These are phyloP conservation scores for Pulveroboletus sp. DNA, from an alignment of 768 basidiomycete species.

Conservation along the genomic window DNA sequence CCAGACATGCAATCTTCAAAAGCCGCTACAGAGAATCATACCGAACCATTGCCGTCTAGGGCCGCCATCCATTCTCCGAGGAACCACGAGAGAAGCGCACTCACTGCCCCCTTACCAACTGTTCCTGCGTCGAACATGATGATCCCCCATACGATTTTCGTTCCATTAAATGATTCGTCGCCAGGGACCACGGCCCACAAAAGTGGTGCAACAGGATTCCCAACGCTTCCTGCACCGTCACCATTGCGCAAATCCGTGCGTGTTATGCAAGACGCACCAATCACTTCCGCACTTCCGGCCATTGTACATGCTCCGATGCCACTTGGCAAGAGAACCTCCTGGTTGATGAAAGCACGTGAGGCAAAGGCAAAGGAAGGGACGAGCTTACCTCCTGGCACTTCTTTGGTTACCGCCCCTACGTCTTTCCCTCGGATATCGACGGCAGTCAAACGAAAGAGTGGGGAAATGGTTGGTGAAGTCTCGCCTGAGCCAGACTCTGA, in stretches of 20 bases:
- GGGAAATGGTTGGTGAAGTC: constrained; percentile 36
- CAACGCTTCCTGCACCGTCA: constrained; percentile 65
- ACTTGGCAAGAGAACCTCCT: constrained; percentile 69
- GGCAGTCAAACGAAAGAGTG: constrained; percentile 66
- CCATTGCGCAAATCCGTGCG: constrained; percentile 69
- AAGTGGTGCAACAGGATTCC: constrained; percentile 45
- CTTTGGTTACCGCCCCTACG: neutral
- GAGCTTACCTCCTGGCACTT: constrained; percentile 26
- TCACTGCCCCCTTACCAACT: constrained; percentile 23
- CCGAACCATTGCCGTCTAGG: constrained; percentile 19
- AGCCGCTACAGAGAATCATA: constrained; percentile 5
- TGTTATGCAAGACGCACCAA: constrained; percentile 43
- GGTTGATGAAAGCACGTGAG: constrained; percentile 77
- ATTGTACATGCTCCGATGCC: constrained; percentile 37
- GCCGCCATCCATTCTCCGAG: constrained; percentile 1
- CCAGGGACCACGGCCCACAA: constrained; percentile 35
- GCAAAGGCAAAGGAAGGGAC: constrained; percentile 62
- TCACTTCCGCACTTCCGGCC: constrained; percentile 31
- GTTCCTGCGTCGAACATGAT: constrained; percentile 9
- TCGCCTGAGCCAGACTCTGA: constrained; percentile 22
- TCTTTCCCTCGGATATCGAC: constrained; percentile 17
- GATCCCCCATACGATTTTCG: constrained; percentile 19
- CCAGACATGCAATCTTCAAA: constrained; percentile 5
- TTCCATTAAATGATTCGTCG: constrained; percentile 37
- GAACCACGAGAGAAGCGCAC: constrained; percentile 15